phyloP scores from a whole-genome alignment of 2,329 filamentous ascomycete species.

The Fusarium stilboides region DNA sequence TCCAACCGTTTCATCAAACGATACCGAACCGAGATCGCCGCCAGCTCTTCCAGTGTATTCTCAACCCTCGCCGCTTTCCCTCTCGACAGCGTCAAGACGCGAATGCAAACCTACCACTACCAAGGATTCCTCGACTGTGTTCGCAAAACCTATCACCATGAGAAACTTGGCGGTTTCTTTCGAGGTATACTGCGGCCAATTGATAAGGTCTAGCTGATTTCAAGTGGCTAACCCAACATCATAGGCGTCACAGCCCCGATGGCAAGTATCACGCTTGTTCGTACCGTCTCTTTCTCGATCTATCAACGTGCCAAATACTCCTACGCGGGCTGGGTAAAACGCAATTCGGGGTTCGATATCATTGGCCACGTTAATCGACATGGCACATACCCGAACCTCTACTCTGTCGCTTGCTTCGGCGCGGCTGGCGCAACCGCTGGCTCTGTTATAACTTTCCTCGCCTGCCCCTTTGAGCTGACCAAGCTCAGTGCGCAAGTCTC shows the following conservation, averaged over 20 bases:
- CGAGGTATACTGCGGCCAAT: slow-evolving; percentile 69
- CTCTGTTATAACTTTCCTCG: slow-evolving; percentile 83
- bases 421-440: slow-evolving; percentile 84
- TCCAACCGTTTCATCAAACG: slow-evolving; percentile 71
- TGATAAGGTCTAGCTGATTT: slow-evolving; percentile 4
- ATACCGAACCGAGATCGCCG: slow-evolving; percentile 86
- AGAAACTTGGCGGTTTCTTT: slow-evolving; percentile 84
- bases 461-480: slow-evolving; percentile 91
- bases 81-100: slow-evolving; percentile 90
- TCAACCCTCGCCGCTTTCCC: slow-evolving; percentile 88
- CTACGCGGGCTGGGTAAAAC: slow-evolving; percentile 79
- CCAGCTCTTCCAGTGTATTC: slow-evolving; percentile 81
- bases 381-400: slow-evolving; percentile 79
- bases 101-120: slow-evolving; percentile 90
- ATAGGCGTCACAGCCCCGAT: slow-evolving; percentile 84
- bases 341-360: slow-evolving; percentile 78
- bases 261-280: slow-evolving; percentile 81
- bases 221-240: slow-evolving; percentile 31
- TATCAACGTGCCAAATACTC: slow-evolving; percentile 84
- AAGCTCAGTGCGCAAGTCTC: slow-evolving; percentile 91
- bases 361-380: slow-evolving; percentile 79
- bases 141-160: slow-evolving; percentile 80
- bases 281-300: slow-evolving; percentile 84
- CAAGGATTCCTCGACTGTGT: slow-evolving; percentile 82
- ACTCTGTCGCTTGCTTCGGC: slow-evolving; percentile 83